These are phyloP conservation scores for Pseudopyrenochaeta lycopersici DNA, from an alignment of 2,329 filamentous ascomycete genomes.

Conservation along the genomic window DNA sequence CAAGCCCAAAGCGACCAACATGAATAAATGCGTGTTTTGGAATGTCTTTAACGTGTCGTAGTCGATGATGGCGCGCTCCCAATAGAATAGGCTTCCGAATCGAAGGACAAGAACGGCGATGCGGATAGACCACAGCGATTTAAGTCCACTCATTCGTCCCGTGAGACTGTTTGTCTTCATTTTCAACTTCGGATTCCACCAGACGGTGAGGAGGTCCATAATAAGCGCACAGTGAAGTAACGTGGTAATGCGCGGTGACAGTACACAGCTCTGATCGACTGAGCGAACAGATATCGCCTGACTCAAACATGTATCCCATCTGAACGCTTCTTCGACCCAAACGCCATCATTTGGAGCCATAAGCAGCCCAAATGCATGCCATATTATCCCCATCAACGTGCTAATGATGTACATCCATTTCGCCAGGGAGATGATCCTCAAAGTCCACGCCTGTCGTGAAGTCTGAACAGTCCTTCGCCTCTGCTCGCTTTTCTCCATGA, in stretches of 20 bases:
- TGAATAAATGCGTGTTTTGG: constrained; percentile 63
- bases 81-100: constrained; percentile 49
- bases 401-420: constrained; percentile 52
- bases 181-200: constrained; percentile 75
- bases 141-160: constrained; percentile 63
- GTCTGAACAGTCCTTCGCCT: constrained; percentile 28
- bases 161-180: constrained; percentile 68
- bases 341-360: constrained; percentile 20
- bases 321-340: constrained; percentile 9
- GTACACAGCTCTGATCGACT: constrained; percentile 39
- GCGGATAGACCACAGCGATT: constrained; percentile 74
- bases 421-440: constrained; percentile 57
- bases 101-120: constrained; percentile 66
- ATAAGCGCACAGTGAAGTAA: constrained; percentile 51
- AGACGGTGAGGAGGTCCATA: constrained; percentile 63
- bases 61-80: constrained; percentile 30
- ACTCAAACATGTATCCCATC: constrained; percentile 28
- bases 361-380: constrained; percentile 43
- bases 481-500: constrained; percentile 69
- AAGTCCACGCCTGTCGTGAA: constrained; percentile 55
- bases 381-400: constrained; percentile 43
- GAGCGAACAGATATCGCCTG: constrained; percentile 27
- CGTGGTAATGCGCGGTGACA: constrained; percentile 23
- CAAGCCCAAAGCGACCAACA: constrained; percentile 51
- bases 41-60: constrained; percentile 48